Evolutionary conservation across 140 eudicot species (phyloP), one percentile per base, ranked within the genome.

Genomic region (Oenanthe javanica): DNA sequence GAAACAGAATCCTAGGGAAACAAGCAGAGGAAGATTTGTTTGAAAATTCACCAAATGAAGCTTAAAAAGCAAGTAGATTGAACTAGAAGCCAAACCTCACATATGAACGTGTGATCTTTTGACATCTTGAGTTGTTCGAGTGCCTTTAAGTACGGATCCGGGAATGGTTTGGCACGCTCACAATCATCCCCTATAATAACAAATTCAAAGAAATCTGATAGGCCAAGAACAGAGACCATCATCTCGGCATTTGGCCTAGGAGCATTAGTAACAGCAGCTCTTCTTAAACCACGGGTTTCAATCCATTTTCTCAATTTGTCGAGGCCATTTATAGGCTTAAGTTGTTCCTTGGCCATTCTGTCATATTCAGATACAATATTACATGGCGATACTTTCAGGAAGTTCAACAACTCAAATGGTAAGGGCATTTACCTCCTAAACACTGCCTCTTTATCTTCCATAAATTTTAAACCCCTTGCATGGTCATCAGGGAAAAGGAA

Each of bases 261-360:
- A 42, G 98, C 97, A 86, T 94, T 94, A 1, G 98, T 94, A 61
- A 94, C 98, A 43, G 97, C 98, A 80, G 94, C 98, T 45, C 98
- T 87, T 84, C 89, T 94, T 88, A 94, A 76, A 25, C 97, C 97
- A 38, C 80, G 96, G 79, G 86, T 97, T 90, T 94, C 93, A n/a
- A 94, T 61, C 98, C 98, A 94, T 84, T 92, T 94, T 71, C 73
- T 87, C 72, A 94, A 63, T 85, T 90, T 94, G 85, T 91, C 79
- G 25, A 94, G 75, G 74, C 98, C 98, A 77, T 90, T 82, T 59
- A 94, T 80, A 2, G 97, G 94, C 88, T 94, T 84, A 50, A 94
- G 71, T 72, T 92, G 87, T n/a, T 94, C 98, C 85, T 89, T 86
- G 49, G 84, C 97, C 81, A 94, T 86, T 86, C 97, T 94, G 89